Conservation (phyloP, 768 basidiomycete species). For the Lanmaoa pseudosensibilis region DNA sequence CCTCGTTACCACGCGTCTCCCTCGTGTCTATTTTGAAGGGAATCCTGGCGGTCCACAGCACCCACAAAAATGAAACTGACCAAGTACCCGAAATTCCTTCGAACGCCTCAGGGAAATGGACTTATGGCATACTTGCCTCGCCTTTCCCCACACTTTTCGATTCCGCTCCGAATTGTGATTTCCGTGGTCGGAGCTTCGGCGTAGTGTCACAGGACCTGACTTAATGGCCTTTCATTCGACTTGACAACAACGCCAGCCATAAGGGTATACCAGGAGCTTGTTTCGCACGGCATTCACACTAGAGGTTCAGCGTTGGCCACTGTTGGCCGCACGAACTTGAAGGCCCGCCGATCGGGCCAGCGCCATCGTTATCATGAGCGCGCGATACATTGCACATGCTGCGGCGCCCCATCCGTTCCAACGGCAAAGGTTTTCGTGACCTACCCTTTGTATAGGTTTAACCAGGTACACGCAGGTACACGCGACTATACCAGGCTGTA, state of each 20-base stretch:
- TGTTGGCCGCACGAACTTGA: background rate
- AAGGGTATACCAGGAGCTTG: background rate
- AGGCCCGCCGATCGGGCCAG: background rate
- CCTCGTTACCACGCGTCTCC: constrained; percentile 1
- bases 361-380: background rate
- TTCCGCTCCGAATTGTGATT: constrained; percentile 3
- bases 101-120: background rate
- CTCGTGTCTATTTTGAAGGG: constrained; percentile 14
- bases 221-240: constrained; percentile 2
- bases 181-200: constrained; percentile 1
- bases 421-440: background rate
- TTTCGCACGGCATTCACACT: constrained; percentile 5
- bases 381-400: background rate
- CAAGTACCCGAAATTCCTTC: background rate
- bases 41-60: background rate
- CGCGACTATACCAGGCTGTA: background rate
- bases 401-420: background rate
- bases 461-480: constrained; percentile 8
- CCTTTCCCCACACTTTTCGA: constrained; percentile 14
- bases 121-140: constrained; percentile 1
- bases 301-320: background rate
- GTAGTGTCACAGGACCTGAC: background rate
- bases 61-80: constrained; percentile 2
- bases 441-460: background rate
- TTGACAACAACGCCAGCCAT: constrained; percentile 4